Evolutionary conservation across 768 basidiomycete species (phyloP).

Genomic region (Suillus alpinus): DNA sequence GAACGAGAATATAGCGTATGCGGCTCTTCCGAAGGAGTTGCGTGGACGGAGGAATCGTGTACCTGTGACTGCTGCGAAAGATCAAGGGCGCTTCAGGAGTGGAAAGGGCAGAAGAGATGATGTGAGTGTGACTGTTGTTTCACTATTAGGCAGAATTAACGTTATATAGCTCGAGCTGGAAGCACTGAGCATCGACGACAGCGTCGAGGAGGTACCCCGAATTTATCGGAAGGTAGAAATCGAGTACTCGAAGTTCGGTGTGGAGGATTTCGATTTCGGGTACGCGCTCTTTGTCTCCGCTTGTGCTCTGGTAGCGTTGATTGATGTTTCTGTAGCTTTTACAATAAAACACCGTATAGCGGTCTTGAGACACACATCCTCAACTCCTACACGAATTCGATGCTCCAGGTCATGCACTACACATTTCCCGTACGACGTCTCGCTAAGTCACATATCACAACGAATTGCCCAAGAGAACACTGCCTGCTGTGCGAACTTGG

Average conservation of each 20-base stretch:
- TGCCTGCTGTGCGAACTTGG: constrained; percentile 95
- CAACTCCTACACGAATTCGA: constrained; percentile 93
- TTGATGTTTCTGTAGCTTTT: constrained; percentile 56
- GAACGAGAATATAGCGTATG: constrained; percentile 90
- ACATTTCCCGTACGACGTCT: constrained; percentile 69
- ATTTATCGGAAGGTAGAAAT: constrained; percentile 94
- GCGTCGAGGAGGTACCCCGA: constrained; percentile 63
- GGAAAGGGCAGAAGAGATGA: constrained; percentile 57
- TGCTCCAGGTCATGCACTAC: constrained; percentile 91
- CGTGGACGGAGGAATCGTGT: constrained; percentile 82
- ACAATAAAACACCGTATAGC: constrained; percentile 87
- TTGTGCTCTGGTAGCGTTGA: neutral
- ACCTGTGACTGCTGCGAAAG: constrained; percentile 42
- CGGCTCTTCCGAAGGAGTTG: constrained; percentile 81
- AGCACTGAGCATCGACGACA: constrained; percentile 49
- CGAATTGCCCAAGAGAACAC: constrained; percentile 84
- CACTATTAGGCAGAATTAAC: constrained; percentile 2
- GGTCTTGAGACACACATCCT: constrained; percentile 96
- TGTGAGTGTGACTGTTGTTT: constrained; percentile 29
- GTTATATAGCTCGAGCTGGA: constrained; percentile 48
- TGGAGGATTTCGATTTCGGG: constrained; percentile 99
- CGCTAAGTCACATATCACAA: constrained; percentile 90
- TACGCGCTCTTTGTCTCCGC: constrained; percentile 30
- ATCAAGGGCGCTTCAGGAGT: constrained; percentile 81
- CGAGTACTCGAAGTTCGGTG: constrained; percentile 97